phyloP scores from a whole-genome alignment of 768 basidiomycete genomes.

The Lactifluus volemus region DNA sequence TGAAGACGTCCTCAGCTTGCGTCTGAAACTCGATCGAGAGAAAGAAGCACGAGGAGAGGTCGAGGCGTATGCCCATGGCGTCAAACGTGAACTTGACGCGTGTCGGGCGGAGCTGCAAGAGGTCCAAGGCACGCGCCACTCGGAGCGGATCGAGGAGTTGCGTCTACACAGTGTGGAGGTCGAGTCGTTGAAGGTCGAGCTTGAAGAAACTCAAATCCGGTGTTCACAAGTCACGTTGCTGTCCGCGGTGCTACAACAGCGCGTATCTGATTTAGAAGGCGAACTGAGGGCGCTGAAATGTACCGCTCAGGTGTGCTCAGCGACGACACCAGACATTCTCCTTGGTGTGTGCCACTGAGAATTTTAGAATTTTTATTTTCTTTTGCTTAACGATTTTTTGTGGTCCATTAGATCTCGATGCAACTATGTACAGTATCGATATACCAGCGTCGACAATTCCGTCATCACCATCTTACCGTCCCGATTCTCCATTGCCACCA shows the following conservation, averaged over 20 bases:
- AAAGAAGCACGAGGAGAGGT: background rate
- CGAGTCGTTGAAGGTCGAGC: background rate
- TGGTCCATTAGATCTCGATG: background rate
- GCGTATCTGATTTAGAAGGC: background rate
- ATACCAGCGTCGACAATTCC: background rate
- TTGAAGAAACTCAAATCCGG: background rate
- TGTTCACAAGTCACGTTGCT: background rate
- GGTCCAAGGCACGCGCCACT: background rate
- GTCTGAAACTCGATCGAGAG: too few relatives aligned
- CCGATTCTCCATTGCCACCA: background rate
- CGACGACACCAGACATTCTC: background rate
- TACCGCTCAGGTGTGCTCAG: too few relatives aligned
- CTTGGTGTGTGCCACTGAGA: too few relatives aligned
- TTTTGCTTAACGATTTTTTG: background rate
- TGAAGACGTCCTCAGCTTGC: too few relatives aligned
- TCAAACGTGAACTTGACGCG: background rate
- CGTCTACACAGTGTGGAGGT: background rate
- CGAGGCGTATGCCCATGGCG: background rate
- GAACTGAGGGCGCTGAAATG: background rate
- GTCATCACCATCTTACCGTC: background rate
- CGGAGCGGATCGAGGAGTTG: background rate
- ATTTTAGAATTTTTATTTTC: too few relatives aligned
- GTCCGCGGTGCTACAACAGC: background rate
- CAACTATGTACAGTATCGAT: background rate
- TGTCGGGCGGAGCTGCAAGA: background rate